Evolutionary conservation across 1,284 basidiomycete genomes (phyloP).

Genomic region (Agroathelia rolfsii): DNA sequence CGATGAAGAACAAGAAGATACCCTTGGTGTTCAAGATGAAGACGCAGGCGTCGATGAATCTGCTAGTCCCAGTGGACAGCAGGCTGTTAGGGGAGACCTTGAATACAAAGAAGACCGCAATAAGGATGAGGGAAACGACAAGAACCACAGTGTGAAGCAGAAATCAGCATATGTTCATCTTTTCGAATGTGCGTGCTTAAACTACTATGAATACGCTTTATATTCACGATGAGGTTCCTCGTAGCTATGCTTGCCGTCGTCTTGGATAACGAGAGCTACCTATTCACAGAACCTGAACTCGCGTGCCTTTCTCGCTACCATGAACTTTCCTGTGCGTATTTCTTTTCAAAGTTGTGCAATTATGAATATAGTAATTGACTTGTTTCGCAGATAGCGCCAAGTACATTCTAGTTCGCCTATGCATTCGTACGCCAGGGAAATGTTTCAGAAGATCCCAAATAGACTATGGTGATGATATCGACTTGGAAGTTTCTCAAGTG

Average conservation of each 20-base stretch:
- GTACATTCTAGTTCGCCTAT: slow-evolving; percentile 81
- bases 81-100: too few relatives aligned
- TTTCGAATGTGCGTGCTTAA: slow-evolving; percentile 24
- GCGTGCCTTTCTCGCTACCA: slow-evolving; percentile 44
- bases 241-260: slow-evolving; percentile 54
- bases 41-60: too few relatives aligned
- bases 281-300: slow-evolving; percentile 61
- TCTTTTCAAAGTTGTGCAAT: not conserved
- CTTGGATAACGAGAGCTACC: slow-evolving; percentile 44
- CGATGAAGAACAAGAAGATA: not conserved
- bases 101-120: too few relatives aligned
- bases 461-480: slow-evolving; percentile 62
- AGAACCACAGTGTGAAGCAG: too few relatives aligned
- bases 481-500: slow-evolving; percentile 42
- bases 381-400: slow-evolving; percentile 55
- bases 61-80: too few relatives aligned
- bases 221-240: slow-evolving; percentile 1
- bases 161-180: slow-evolving; percentile 17
- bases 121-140: too few relatives aligned
- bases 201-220: too few relatives aligned
- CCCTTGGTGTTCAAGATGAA: not conserved
- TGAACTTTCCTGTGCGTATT: slow-evolving; percentile 46
- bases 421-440: slow-evolving; percentile 67
- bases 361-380: slow-evolving; percentile 6
- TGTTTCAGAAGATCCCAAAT: slow-evolving; percentile 66